Base-by-base conservation (phyloP, 2,329 filamentous ascomycete genomes). In the Claviceps spartinae region DNA sequence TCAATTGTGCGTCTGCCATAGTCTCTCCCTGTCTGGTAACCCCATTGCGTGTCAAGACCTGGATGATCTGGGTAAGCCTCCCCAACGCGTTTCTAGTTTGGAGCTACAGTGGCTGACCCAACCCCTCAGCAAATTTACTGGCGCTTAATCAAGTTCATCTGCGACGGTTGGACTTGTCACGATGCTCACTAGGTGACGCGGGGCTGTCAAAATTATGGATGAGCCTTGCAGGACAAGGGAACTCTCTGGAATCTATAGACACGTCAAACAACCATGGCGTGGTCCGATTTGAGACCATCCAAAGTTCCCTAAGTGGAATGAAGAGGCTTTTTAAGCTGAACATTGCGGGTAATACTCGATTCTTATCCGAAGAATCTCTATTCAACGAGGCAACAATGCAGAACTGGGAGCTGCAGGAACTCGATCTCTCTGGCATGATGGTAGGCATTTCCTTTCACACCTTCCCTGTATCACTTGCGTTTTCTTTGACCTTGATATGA, bases 401-500 rank as follows among this genome's bases (percentile, higher is more conserved):
- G 42, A 59, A 64, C 18, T 75, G 73, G 68, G 64, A 65, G n/a
- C 65, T 81, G 24, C 72, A 78, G 58, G 74, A 77, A 53, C 63
- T 81, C 16, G 71, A 80, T 55, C 62, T 81, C 30, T 79, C 77
- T 2, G 71, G 73, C 5, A 78, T 76, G 62, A 72, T 72, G 65
- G 73, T 77, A 61, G 24, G 54, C 56, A 42, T 47, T 37, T 34
- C 5, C 14, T 30, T 14, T 49, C 30, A 34, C 30, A 11, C 9
- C 3, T 34, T 34, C 9, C 30, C 30, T 9, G 9, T 6, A 24
- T 44, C 14, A 2, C 14, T 3, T 38, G 26, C 5, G 37, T 36
- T 36, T 11, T 11, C 16, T 5, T 52, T 34, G 18, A 20, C 13
- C 14, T 40, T 11, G 30, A 14, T 13, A 37, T 40, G 22, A 18